A percentile compares a stretch with the other conserved stretches of the same genome.
Evolutionary conservation across 192 early-diverging fungal genomes (phyloP).

Genomic region (Coemansia asiatica): DNA sequence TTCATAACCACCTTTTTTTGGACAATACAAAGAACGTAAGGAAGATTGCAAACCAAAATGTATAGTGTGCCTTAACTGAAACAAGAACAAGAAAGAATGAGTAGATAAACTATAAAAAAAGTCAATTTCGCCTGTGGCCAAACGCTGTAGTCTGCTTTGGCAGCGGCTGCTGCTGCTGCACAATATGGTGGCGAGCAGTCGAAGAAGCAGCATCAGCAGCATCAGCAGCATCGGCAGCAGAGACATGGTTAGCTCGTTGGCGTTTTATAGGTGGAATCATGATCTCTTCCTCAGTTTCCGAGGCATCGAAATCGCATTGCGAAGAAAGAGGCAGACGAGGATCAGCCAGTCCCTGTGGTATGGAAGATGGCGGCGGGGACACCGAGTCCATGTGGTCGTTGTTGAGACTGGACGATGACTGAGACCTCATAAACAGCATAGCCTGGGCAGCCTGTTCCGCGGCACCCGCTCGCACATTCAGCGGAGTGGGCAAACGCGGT

Average conservation of each 20-base stretch:
- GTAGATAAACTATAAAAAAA: not conserved
- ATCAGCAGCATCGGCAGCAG: no score
- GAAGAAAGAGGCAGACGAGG: not conserved
- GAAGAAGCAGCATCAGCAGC: not conserved
- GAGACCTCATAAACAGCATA: conserved; percentile 5
- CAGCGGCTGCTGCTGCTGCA: no score
- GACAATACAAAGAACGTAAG: no score
- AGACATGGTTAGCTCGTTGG: not conserved
- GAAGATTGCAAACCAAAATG: no score
- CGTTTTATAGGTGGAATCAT: not conserved
- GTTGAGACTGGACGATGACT: not conserved
- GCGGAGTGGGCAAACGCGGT: not conserved
- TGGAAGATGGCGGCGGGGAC: not conserved
- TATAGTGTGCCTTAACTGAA: no score
- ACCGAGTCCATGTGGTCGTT: not conserved
- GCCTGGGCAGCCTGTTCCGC: conserved; percentile 1
- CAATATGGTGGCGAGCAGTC: not conserved
- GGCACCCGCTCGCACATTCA: not conserved
- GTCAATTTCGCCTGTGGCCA: not conserved
- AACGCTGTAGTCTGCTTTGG: not conserved
- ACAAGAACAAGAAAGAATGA: not conserved
- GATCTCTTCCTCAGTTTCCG: conserved; percentile 1
- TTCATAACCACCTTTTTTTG: no score
- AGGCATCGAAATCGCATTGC: not conserved
- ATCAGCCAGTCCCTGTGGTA: not conserved